Evolutionary conservation across 2,329 filamentous ascomycete species (phyloP).

Genomic region (Geoglossum cookeanum): DNA sequence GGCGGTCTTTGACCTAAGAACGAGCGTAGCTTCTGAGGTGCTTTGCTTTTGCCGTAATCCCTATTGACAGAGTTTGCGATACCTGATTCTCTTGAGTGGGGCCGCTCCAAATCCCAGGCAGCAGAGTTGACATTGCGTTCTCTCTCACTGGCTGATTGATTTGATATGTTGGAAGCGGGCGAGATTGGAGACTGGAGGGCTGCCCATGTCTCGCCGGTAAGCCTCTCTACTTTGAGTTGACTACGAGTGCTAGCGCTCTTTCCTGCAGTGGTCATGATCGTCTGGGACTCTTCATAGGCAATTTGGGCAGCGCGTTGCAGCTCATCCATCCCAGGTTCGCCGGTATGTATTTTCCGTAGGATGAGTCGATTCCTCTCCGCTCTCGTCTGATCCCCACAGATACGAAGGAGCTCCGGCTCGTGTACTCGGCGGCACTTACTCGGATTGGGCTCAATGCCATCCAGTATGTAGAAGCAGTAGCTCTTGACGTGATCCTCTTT

Average conservation of each 20-base stretch:
- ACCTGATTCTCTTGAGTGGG: constrained; percentile 12
- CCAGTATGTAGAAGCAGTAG: constrained; percentile 90
- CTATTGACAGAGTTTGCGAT: constrained; percentile 11
- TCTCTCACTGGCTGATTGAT: constrained; percentile 30
- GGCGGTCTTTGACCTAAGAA: constrained; percentile 88
- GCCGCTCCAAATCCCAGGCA: constrained; percentile 28
- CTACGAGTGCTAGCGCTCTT: constrained; percentile 54
- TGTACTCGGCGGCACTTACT: constrained; percentile 62
- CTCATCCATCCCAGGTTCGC: constrained; percentile 74
- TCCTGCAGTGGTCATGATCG: constrained; percentile 45
- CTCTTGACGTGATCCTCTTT: constrained; percentile 84
- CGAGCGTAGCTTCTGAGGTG: constrained; percentile 37
- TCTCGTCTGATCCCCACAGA: constrained; percentile 70
- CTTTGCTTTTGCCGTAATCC: constrained; percentile 16
- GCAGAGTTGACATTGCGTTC: constrained; percentile 42
- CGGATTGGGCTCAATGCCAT: constrained; percentile 67
- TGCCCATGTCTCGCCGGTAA: constrained; percentile 74
- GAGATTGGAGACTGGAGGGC: constrained; percentile 76
- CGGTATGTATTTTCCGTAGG: constrained; percentile 75
- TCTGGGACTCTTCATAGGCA: constrained; percentile 68
- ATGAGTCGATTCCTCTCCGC: constrained; percentile 84
- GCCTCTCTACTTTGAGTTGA: constrained; percentile 71
- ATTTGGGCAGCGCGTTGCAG: constrained; percentile 75
- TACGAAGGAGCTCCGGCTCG: constrained; percentile 74
- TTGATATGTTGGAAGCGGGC: constrained; percentile 36